Evolutionary conservation across 805 yeast species (phyloP).

Genomic region (Schizosaccharomyces lindneri): DNA sequence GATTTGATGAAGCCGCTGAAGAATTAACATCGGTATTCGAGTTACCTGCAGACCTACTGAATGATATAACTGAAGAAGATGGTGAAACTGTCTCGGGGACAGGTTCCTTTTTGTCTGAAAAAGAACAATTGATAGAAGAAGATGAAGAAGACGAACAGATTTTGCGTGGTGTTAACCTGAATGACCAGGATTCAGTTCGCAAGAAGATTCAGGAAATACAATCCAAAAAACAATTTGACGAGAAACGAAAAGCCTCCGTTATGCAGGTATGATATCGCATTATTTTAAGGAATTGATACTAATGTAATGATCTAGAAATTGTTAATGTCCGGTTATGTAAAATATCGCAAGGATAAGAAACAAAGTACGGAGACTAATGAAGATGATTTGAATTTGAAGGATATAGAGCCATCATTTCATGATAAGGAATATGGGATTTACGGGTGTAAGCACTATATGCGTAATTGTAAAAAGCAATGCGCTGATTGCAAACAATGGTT

Average conservation of each 20-base stretch:
- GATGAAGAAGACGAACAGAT: not conserved
- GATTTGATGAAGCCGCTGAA: not conserved
- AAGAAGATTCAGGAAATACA: not conserved
- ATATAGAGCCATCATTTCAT: constrained; percentile 12
- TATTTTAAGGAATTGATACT: not conserved
- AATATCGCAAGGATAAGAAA: constrained; percentile 1
- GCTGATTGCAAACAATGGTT: constrained; percentile 50
- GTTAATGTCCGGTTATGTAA: not conserved
- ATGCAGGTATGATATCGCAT: not conserved
- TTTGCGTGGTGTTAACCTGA: not conserved
- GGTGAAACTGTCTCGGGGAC: not conserved
- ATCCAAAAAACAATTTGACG: not conserved
- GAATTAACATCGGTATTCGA: not conserved
- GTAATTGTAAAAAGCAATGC: constrained; percentile 69
- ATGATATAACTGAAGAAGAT: not conserved
- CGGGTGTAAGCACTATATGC: constrained; percentile 66
- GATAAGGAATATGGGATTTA: constrained; percentile 16
- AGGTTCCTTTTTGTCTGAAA: not conserved
- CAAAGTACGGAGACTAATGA: not conserved
- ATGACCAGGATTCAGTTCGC: not conserved
- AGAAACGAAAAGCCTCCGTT: not conserved
- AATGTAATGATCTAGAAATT: not conserved
- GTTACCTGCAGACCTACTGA: not conserved
- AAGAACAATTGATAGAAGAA: not conserved
- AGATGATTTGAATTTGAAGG: not conserved